Conservation (phyloP, 768 basidiomycete species). For the Boletus rubroflammeus region DNA sequence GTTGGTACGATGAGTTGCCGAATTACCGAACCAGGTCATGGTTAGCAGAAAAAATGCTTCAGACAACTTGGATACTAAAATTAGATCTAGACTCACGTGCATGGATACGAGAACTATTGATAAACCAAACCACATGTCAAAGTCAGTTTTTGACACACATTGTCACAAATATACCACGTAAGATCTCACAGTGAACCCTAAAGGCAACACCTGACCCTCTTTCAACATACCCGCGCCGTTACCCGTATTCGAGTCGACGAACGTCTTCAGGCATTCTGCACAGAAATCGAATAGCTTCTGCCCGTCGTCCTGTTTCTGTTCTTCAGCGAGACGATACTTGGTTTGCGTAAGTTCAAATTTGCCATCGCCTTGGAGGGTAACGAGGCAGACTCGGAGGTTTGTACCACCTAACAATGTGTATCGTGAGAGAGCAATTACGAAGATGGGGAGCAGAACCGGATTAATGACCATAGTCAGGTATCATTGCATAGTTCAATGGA, state of each 20-base stretch:
- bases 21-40: neutral
- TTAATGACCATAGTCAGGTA: neutral
- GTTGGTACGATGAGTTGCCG: neutral
- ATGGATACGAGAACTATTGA: constrained; percentile 93
- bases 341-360: constrained; percentile 98
- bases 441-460: neutral
- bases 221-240: constrained; percentile 46
- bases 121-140: neutral
- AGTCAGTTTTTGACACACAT: neutral
- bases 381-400: constrained; percentile 97
- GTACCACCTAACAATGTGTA: constrained; percentile 66
- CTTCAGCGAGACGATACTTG: constrained; percentile 95
- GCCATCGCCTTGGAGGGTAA: constrained; percentile 85
- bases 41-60: neutral
- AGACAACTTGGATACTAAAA: neutral
- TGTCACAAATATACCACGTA: neutral
- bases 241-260: constrained; percentile 71
- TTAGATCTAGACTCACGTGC: constrained; percentile 55
- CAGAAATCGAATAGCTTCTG: constrained; percentile 96
- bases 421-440: neutral
- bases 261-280: constrained; percentile 87
- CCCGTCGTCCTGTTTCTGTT: constrained; percentile 98
- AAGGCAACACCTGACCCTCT: constrained; percentile 60
- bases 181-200: constrained; percentile 85
- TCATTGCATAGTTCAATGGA: neutral